Base-by-base conservation (phyloP, 2,329 filamentous ascomycete genomes). In the Trichoderma guizhouense region DNA sequence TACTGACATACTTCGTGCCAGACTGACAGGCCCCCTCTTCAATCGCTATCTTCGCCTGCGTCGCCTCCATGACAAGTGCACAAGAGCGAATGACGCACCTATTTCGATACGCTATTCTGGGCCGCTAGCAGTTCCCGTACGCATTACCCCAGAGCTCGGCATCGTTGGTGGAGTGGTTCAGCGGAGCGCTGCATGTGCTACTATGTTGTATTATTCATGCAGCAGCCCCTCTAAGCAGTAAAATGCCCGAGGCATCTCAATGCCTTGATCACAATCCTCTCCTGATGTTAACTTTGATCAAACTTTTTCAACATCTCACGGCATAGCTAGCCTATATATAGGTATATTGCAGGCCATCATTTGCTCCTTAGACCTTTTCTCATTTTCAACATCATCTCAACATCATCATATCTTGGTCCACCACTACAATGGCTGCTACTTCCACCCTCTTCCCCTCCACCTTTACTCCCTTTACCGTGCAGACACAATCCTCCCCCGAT, bases 381-480 rank as follows among this genome's bases (percentile, higher is more conserved):
- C 43, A 36, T 53, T 28, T 9, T 26, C 43, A 34, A 12, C 4
- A 1, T 51, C n/a, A 51, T 11, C 1, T 21, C 5, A 51, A 51
- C n/a, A 3, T 21, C 6, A 8, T 30, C 18, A 18, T 2, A 2
- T 24, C 7, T 18, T 66, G 5, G 18, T 7, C 30, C 7, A 21
- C 9, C 2, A 34, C 15, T 30, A 51, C 7, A 36, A 69, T 69
- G 66, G 28, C 55, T 26, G 12, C n/a, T 15, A n/a, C 36, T 28
- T 51, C 6, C n/a, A 12, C 36, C 5, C 36, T 61, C 5, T 61
- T 69, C 6, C 36, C 65, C 6, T 60, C 55, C 7, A 14, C 36
- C 15, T 72, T 71, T 26, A 63, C 62, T 12, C 47, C 60, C 4
- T 71, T 72, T 24, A 72, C 34, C 18, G 32, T 71, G 28, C 30